Conservation (phyloP, 2,329 filamentous ascomycete genomes). For the Ceratocystis cacaofunesta region DNA sequence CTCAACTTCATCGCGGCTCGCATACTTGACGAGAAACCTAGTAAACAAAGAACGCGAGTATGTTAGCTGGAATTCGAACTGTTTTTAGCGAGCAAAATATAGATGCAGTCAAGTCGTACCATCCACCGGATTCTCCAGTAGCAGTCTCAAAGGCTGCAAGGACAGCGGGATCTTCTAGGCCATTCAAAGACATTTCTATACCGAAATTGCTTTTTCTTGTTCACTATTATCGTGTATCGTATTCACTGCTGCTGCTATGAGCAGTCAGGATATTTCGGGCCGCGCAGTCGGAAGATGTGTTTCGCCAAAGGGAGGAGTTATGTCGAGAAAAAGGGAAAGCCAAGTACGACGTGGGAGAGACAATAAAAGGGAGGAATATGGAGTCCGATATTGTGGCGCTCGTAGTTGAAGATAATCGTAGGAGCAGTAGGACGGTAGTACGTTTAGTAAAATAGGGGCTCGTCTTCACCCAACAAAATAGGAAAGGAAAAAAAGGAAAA, state of each 20-base stretch:
- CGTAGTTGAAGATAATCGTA: background rate
- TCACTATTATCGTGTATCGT: background rate
- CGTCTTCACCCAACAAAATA: background rate
- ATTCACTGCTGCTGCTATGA: background rate
- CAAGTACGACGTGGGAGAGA: background rate
- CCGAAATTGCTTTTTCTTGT: background rate
- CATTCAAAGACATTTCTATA: constrained; percentile 79
- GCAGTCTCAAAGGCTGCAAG: constrained; percentile 73
- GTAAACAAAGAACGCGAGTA: background rate
- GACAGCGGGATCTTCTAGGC: constrained; percentile 67
- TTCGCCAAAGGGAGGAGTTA: constrained; percentile 5
- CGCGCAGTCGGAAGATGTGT: constrained; percentile 6
- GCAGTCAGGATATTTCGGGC: constrained; percentile 4
- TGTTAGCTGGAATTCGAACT: constrained; percentile 6
- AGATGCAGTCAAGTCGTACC: constrained; percentile 44
- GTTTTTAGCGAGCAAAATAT: background rate
- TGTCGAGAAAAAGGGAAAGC: background rate
- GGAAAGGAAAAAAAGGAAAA: background rate
- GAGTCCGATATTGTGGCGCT: background rate
- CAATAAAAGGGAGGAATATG: constrained; percentile 7
- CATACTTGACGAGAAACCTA: constrained; percentile 92
- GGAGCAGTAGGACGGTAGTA: background rate
- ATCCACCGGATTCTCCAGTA: constrained; percentile 75
- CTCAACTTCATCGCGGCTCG: constrained; percentile 73
- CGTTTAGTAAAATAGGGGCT: constrained; percentile 1